Evolutionary conservation across 1,284 basidiomycete genomes (phyloP).

Genomic region (Boletus semigastroideus): DNA sequence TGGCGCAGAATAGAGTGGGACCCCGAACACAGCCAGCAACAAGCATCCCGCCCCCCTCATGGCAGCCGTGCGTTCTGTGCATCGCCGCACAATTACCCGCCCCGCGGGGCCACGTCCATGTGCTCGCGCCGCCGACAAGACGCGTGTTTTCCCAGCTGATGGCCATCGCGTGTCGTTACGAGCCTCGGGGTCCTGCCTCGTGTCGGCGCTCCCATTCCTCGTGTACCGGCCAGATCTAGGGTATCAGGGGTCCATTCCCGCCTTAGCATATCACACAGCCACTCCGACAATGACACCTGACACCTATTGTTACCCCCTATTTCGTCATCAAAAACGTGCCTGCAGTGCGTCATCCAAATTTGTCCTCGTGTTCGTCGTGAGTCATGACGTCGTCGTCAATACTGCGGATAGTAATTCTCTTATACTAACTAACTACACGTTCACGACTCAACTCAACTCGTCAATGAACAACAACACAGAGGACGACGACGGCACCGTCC

Average conservation of each 20-base stretch:
- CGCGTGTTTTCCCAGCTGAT: slow-evolving; percentile 22
- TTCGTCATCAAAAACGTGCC: no score
- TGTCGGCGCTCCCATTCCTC: slow-evolving; percentile 29
- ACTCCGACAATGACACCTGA: no score
- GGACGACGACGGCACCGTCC: slow-evolving; percentile 21
- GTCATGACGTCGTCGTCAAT: no score
- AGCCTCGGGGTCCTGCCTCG: slow-evolving; percentile 30
- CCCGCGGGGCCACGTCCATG: slow-evolving; percentile 3
- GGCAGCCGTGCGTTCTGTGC: slow-evolving; percentile 10
- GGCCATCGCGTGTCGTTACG: slow-evolving; percentile 17
- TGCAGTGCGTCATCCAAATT: no score
- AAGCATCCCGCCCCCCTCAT: slow-evolving; percentile 27
- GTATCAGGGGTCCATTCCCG: no score
- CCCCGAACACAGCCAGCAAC: slow-evolving; percentile 17
- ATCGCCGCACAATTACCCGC: slow-evolving; percentile 3
- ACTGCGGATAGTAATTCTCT: no score
- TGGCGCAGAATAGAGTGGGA: not conserved
- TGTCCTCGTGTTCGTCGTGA: no score
- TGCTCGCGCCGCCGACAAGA: slow-evolving; percentile 11
- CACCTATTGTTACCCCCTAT: no score
- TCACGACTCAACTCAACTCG: no score
- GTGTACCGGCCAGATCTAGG: slow-evolving; percentile 10
- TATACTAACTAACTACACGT: no score
- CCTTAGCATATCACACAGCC: no score
- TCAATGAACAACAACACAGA: no score